Percentiles rank a stretch among this genome's conserved stretches.
Evolutionary conservation across 441 rosid species (phyloP).

Genomic region (Croton setiger): DNA sequence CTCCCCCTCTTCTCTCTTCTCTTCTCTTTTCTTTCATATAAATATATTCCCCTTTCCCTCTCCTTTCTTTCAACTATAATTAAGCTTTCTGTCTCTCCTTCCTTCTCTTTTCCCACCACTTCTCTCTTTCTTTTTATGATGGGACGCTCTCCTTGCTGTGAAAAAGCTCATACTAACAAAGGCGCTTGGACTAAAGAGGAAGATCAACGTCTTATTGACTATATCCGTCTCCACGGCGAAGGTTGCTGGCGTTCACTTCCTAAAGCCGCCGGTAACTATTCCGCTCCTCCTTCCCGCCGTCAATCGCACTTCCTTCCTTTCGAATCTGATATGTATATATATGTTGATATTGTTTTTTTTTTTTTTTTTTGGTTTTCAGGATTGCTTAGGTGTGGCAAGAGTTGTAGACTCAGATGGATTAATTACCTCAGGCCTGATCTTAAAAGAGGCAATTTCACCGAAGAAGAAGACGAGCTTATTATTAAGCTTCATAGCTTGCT

Average conservation of each 20-base stretch:
- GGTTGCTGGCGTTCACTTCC: slow-evolving; percentile 52
- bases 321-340: not conserved
- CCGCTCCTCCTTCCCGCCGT: not conserved
- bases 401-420: slow-evolving; percentile 43
- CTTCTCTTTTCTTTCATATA: not conserved
- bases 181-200: slow-evolving; percentile 51
- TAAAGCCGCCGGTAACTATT: slow-evolving; percentile 35
- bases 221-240: slow-evolving; percentile 42
- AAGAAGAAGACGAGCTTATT: slow-evolving; percentile 41
- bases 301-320: too few relatives aligned
- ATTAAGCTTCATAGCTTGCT: slow-evolving; percentile 37
- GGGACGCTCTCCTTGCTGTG: slow-evolving; percentile 50
- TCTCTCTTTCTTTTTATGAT: slow-evolving; percentile 7
- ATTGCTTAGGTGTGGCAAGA: slow-evolving; percentile 43
- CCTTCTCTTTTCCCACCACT: not conserved
- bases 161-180: slow-evolving; percentile 47
- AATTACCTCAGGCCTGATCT: slow-evolving; percentile 44
- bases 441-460: slow-evolving; percentile 42
- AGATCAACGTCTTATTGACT: slow-evolving; percentile 39
- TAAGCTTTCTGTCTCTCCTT: not conserved
- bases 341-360: too few relatives aligned
- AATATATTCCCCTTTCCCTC: not conserved
- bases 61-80: not conserved
- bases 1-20: not conserved
- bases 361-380: slow-evolving; percentile 19